Base-by-base conservation (phyloP, 768 basidiomycete species). In the Glaciozyma martinii region DNA sequence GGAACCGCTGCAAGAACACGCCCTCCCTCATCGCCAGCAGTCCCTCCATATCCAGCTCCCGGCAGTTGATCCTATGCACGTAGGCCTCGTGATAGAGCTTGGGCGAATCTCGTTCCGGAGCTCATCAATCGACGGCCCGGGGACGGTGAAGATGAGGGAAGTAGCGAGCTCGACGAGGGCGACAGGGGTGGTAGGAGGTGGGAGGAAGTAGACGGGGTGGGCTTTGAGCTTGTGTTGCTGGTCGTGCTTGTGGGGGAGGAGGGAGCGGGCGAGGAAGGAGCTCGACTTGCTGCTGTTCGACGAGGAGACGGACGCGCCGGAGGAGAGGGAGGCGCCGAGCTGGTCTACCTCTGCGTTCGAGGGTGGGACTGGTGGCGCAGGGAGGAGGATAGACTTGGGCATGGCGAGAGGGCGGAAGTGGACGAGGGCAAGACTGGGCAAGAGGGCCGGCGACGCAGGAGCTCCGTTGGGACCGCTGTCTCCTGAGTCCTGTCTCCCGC, bases 71-170 rank as follows among this genome's bases (percentile, higher is more conserved):
- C 8, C 63, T 12, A 40, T 68, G 67, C 29, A 25, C 10, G 43
- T 68, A 68, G 5, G 33, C 63, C 23, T 53, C 30, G n/a, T 68
- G 67, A 53, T 62, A 68, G 16, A 68, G 30, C 25, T 52, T 21
- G 1, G 63, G 63, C 21, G 32, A 19, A 59, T 7, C 15, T 59
- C 60, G 19, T 27, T 25, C 6, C 57, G 23, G 6, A 65, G 40
- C 25, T 50, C 44, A 8, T 62, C 60, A 19, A 59, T 1, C 9
- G 63, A 21, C 40, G 60, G 60, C 2, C 67, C 63, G 1, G 67
- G 67, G 3, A 56, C 21, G 19, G 57, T 44, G 23, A 65, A 25
- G 7, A 68, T 12, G 25, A 55, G n/a, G 37, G 53, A 21, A 30
- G 62, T 59, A 1, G 63, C 63, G 18, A 27, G 46, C 23, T 68